Evolutionary conservation across 805 yeast genomes (phyloP).

Genomic region (Schwanniomyces occidentalis): DNA sequence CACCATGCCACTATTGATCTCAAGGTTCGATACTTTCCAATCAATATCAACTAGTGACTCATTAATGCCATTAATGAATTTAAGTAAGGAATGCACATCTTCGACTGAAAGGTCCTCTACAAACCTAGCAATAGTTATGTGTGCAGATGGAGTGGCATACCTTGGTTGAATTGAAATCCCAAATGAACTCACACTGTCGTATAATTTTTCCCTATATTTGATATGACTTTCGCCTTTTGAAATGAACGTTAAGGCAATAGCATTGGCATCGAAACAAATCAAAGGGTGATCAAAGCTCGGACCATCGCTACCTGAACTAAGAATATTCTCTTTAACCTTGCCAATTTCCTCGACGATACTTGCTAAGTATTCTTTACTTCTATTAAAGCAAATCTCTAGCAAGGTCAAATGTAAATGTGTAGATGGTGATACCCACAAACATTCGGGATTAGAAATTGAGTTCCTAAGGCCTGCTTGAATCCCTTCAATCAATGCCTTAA

Average conservation of each 20-base stretch:
- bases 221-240: background rate
- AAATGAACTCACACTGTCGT: background rate
- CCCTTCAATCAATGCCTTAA: background rate
- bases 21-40: constrained; percentile 4
- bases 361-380: background rate
- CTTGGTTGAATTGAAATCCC: background rate
- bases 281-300: background rate
- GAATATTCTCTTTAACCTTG: background rate
- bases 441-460: background rate
- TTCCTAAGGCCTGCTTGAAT: background rate
- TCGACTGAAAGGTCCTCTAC: constrained; percentile 1
- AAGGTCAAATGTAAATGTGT: constrained; percentile 1
- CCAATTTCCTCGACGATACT: background rate
- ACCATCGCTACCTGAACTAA: background rate
- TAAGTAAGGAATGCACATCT: background rate
- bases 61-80: background rate
- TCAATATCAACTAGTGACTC: background rate
- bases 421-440: constrained; percentile 1
- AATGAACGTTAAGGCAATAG: constrained; percentile 2
- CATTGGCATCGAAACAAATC: constrained; percentile 4
- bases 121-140: constrained; percentile 2
- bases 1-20: constrained; percentile 1
- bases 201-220: background rate
- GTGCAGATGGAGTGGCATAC: constrained; percentile 1
- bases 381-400: background rate